A percentile compares a stretch with the other conserved stretches of the same genome.
Evolutionary conservation across 192 early-diverging fungal genomes (phyloP).

Genomic region (Nowakowskiella sp.): DNA sequence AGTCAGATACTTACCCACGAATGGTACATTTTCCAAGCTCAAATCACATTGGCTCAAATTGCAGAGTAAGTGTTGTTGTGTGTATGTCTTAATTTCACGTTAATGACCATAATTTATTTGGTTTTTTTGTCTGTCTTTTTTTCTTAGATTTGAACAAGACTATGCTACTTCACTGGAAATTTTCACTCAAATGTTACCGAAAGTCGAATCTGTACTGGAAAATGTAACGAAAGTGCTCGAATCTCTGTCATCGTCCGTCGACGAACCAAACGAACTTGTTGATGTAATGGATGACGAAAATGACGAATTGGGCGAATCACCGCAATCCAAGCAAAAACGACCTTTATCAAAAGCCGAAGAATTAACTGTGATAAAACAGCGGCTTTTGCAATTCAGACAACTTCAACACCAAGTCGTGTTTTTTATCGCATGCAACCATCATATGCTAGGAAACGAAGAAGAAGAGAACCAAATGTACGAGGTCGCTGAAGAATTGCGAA

Average conservation of each 20-base stretch:
- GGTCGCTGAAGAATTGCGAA: slow-evolving; percentile 21
- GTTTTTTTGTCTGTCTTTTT: too few relatives aligned
- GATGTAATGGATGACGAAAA: slow-evolving; percentile 15
- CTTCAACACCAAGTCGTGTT: slow-evolving; percentile 51
- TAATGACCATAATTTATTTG: too few relatives aligned
- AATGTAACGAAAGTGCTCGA: too few relatives aligned
- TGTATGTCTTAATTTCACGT: too few relatives aligned
- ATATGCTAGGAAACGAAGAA: slow-evolving; percentile 35
- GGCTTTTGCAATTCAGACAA: slow-evolving; percentile 32
- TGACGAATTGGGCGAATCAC: slow-evolving; percentile 8
- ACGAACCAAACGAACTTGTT: too few relatives aligned
- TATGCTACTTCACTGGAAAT: too few relatives aligned
- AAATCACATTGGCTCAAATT: slow-evolving; percentile 28
- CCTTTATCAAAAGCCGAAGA: not conserved
- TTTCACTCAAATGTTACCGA: too few relatives aligned
- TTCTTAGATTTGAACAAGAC: too few relatives aligned
- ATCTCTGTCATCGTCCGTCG: too few relatives aligned
- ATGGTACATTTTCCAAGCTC: slow-evolving; percentile 11
- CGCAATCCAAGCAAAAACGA: too few relatives aligned
- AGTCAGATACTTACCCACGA: slow-evolving; percentile 22
- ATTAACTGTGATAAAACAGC: not conserved
- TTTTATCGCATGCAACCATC: slow-evolving; percentile 49
- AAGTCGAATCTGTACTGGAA: too few relatives aligned
- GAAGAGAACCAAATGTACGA: slow-evolving; percentile 32
- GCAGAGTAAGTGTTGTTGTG: slow-evolving; percentile 9